phyloP scores from a whole-genome alignment of 108 stramenopile genomes.

The Mediolabrus comicus region DNA sequence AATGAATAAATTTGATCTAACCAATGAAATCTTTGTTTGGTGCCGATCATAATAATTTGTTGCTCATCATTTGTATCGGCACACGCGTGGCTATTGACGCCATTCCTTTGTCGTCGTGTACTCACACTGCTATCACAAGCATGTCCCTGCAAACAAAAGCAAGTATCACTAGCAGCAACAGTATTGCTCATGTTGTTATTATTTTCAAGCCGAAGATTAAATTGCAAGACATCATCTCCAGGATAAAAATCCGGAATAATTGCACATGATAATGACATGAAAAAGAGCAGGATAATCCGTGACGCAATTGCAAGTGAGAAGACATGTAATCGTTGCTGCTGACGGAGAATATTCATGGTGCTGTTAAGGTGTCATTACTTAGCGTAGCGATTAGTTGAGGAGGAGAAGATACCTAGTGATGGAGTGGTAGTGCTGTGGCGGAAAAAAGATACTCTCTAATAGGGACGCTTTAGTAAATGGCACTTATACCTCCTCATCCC shows the following conservation, averaged over 20 bases:
- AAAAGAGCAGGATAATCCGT: conserved; percentile 50
- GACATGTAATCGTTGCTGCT: conserved; percentile 1
- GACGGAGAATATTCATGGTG: not conserved
- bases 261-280: conserved; percentile 55
- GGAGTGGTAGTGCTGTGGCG: no score
- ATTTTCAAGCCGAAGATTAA: conserved; percentile 52
- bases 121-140: conserved; percentile 38
- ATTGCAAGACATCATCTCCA: conserved; percentile 47
- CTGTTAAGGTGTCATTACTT: no score
- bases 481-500: no score
- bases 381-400: no score
- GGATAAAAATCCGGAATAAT: conserved; percentile 43
- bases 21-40: not conserved
- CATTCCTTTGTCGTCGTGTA: not conserved
- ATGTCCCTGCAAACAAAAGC: conserved; percentile 64
- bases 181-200: not conserved
- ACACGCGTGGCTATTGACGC: not conserved
- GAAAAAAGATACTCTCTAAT: no score
- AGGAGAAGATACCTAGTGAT: no score
- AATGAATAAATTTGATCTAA: conserved; percentile 49
- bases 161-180: conserved; percentile 18
- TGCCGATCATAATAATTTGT: not conserved
- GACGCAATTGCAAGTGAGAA: conserved; percentile 24
- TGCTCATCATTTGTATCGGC: conserved; percentile 3
- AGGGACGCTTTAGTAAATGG: no score